Evolutionary conservation across 164 flowering plant genomes (phyloP).

Genomic region (Nelumbo lutea): DNA sequence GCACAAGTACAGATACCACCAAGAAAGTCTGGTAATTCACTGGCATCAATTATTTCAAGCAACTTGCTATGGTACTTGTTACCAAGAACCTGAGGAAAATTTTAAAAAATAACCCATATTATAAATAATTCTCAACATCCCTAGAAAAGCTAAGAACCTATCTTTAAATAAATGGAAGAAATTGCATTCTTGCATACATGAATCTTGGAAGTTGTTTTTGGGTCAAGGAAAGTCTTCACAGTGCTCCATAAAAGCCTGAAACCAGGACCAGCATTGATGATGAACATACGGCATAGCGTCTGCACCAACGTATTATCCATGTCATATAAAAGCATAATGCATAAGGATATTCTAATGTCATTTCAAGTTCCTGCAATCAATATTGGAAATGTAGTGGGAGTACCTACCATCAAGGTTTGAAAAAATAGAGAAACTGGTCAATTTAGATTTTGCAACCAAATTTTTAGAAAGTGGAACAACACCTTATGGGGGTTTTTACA

Average conservation of each 20-base stretch:
- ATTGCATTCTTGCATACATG: conserved; percentile 44
- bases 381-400: not conserved
- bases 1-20: conserved; percentile 23
- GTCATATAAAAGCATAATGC: conserved; percentile 4
- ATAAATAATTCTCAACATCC: not conserved
- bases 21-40: conserved; percentile 44
- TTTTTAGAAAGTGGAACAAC: too few relatives aligned
- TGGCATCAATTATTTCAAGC: conserved; percentile 80
- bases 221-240: conserved; percentile 86
- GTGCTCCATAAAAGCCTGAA: conserved; percentile 90
- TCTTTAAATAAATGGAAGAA: not conserved
- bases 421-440: too few relatives aligned
- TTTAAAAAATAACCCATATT: not conserved
- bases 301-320: conserved; percentile 25
- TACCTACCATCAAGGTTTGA: too few relatives aligned
- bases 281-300: conserved; percentile 91
- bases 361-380: conserved; percentile 1
- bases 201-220: conserved; percentile 86
- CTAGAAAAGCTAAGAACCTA: not conserved
- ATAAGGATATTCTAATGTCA: not conserved
- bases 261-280: conserved; percentile 96
- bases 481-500: too few relatives aligned
- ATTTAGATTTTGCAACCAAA: too few relatives aligned
- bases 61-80: conserved; percentile 76
- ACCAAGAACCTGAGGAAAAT: conserved; percentile 61